Percentiles rank a stretch among this genome's conserved stretches.
phyloP scores from a whole-genome alignment of 2,329 filamentous ascomycete genomes.

The Xylaria sp. region DNA sequence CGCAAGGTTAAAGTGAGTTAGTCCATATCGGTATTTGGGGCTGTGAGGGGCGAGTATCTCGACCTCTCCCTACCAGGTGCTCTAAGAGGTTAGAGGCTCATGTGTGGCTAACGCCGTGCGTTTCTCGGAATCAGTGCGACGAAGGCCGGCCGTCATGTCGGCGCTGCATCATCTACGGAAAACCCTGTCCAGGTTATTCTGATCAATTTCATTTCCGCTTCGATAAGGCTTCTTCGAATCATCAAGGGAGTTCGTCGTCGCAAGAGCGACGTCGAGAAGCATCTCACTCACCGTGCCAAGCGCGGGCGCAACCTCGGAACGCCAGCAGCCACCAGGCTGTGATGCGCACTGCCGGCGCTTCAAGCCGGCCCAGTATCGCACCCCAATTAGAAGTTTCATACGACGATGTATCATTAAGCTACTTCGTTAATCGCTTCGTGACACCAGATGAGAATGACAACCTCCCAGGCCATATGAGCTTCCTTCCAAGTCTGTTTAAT shows the following conservation, averaged over 20 bases:
- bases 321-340: conserved; percentile 1
- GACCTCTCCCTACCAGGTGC: background rate
- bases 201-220: conserved; percentile 40
- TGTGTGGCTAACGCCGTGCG: conserved; percentile 26
- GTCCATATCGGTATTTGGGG: conserved; percentile 1
- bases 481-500: conserved; percentile 36
- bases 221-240: conserved; percentile 32
- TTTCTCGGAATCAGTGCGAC: conserved; percentile 31
- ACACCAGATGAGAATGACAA: conserved; percentile 35
- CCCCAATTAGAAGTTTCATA: conserved; percentile 29
- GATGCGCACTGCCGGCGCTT: background rate
- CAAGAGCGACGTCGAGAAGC: conserved; percentile 1
- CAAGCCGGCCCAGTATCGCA: conserved; percentile 9
- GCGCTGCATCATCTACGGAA: conserved; percentile 36
- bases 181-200: conserved; percentile 37
- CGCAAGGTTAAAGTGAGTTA: conserved; percentile 40
- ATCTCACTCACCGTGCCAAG: conserved; percentile 13
- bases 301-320: conserved; percentile 5
- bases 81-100: conserved; percentile 1
- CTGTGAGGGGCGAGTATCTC: background rate
- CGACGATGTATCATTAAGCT: conserved; percentile 35
- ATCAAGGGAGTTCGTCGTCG: conserved; percentile 21
- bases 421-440: conserved; percentile 37
- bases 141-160: conserved; percentile 35
- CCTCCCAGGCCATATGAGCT: conserved; percentile 36